Base-by-base conservation (phyloP, 2,329 filamentous ascomycete genomes). In the Ophiostoma fasciatum region DNA sequence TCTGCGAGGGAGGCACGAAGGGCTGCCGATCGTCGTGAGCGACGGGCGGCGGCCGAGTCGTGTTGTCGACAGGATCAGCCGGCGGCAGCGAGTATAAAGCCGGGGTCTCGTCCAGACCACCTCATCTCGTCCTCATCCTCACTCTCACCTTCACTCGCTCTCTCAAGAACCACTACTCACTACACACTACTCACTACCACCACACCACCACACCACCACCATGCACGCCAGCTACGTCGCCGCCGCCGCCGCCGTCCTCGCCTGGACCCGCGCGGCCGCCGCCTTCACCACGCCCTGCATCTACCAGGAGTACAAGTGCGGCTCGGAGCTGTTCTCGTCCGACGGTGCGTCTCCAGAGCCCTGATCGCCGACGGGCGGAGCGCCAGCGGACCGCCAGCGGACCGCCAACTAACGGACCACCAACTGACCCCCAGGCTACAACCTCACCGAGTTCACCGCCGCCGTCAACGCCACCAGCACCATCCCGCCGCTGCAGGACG, bases 291-390 rank as follows among this genome's bases (percentile, higher is more conserved):
- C 32, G 11, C 27, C 30, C 27, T 43, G 41, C 36, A 14, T 7
- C 9, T 43, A 43, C 33, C 38, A 40, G 35, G 38, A 33, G 30
- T 43, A 43, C 33, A 36, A 35, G 21, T 43, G 41, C 23, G 41
- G 41, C 23, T 43, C 33, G 26, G 30, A 20, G n/a, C 28, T 43
- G 25, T 33, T 41, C 23, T 22, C 27, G 25, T 11, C 7, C 3
- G 21, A 38, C 12, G 38, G 38, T 36, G 33, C 13, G 33, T 35
- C 5, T 17, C 11, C 3, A n/a, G n/a, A n/a, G n/a, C n/a, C n/a
- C n/a, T n/a, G n/a, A n/a, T n/a, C n/a, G n/a, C n/a, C n/a, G n/a
- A n/a, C n/a, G n/a, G n/a, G n/a, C n/a, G n/a, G n/a, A n/a, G n/a
- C n/a, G n/a, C n/a, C n/a, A n/a, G n/a, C n/a, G n/a, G n/a, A n/a